Base-by-base conservation (phyloP, 2,329 filamentous ascomycete species). In the Colletotrichum euphorbiae region DNA sequence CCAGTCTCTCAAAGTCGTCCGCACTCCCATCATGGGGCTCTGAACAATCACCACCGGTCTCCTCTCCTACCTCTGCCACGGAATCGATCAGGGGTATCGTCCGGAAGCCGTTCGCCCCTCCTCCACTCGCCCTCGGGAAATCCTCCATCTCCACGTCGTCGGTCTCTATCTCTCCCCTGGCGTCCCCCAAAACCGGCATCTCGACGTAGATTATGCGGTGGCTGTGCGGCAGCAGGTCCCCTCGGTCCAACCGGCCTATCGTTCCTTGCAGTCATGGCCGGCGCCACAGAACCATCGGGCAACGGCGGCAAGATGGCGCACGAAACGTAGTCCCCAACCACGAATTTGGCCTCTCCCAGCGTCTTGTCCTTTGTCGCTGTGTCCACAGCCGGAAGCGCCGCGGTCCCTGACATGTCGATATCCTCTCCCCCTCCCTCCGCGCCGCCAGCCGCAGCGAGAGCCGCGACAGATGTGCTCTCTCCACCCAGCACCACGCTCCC, bases 241-340 rank as follows among this genome's bases (percentile, higher is more conserved):
- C 76, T 76, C 4, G 75, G 72, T 1, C 78, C 80, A n/a, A 73
- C 72, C 1, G 78, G 80, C n/a, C 83, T 79, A 1, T 81, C 81
- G 58, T 79, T 78, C 38, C 81, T 79, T 31, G 84, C 82, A 21
- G 81, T 81, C 12, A 85, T 82, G n/a, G 86, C 82, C 9, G 91
- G 88, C 48, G 90, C 90, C 43, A 97, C 89, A 36, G 87, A 87
- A 0, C 94, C 94, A 76, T 95, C 91, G 36, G 87, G 82, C 28
- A 92, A 81, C 1, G 93, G 93, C 46, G 93, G 90, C 63, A 95
- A 82, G 68, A 97, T 90, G 5, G 93, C 92, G 77, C 93, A 95
- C 66, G 91, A 91, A 45, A 98, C 85, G 75, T 92, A 97, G 78
- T 98, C 95, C 0, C 95, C 95, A 70, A 96, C 91, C 11, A 97